These are phyloP conservation scores for Mucor plumbeus DNA, from an alignment of 371 early-diverging fungal genomes.

Conservation along the genomic window DNA sequence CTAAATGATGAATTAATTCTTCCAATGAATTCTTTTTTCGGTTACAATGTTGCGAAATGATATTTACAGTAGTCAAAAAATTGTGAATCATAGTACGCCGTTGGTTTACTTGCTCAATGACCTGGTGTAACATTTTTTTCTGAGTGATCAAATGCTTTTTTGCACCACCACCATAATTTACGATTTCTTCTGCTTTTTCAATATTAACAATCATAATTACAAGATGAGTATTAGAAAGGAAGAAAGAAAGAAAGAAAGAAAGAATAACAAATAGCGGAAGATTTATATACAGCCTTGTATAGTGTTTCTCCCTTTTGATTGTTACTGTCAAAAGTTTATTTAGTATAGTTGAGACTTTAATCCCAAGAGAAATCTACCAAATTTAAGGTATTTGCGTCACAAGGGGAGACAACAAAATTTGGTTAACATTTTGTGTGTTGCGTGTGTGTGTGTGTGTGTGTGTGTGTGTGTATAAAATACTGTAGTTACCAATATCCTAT, in stretches of 20 bases:
- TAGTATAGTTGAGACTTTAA: conserved; percentile 17
- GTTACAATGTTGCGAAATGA: conserved; percentile 9
- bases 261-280: conserved; percentile 12
- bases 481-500: background rate
- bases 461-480: background rate
- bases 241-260: no score
- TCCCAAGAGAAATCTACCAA: conserved; percentile 9
- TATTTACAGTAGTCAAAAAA: conserved; percentile 10
- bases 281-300: conserved; percentile 15
- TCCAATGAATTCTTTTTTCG: conserved; percentile 2
- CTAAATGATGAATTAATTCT: conserved; percentile 13
- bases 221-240: conserved; percentile 9
- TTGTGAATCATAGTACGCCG: conserved; percentile 4
- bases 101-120: conserved; percentile 16
- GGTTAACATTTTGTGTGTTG: background rate
- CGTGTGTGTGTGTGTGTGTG: background rate
- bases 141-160: conserved; percentile 7
- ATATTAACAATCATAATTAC: conserved; percentile 15
- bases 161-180: background rate
- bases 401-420: background rate
- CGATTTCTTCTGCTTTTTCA: conserved; percentile 25
- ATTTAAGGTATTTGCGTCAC: conserved; percentile 19
- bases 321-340: conserved; percentile 11
- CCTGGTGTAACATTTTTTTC: conserved; percentile 12
- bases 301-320: background rate